Percentiles rank a stretch among this genome's conserved stretches.
Evolutionary conservation across 345 rosid genomes (phyloP).

Genomic region (Erysimum cheiranthoides): DNA sequence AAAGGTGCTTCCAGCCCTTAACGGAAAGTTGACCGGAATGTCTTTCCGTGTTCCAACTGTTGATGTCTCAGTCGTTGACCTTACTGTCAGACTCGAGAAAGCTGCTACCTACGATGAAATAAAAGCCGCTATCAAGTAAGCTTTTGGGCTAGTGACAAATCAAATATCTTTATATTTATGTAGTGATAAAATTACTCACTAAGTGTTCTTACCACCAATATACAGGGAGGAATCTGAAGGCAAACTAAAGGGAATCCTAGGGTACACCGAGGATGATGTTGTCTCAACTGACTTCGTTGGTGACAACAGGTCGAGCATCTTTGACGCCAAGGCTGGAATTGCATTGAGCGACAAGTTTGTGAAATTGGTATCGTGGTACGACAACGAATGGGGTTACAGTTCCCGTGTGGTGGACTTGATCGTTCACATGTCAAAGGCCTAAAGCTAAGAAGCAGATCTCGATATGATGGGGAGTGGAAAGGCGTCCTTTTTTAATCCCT

Average conservation of each 20-base stretch:
- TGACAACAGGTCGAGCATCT: slow-evolving; percentile 93
- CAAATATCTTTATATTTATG: too few species aligned
- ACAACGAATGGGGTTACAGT: slow-evolving; percentile 98
- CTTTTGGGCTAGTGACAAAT: not conserved
- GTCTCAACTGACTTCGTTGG: slow-evolving; percentile 88
- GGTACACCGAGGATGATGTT: slow-evolving; percentile 85
- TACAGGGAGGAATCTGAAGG: slow-evolving; percentile 79
- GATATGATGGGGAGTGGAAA: slow-evolving; percentile 8
- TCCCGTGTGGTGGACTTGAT: slow-evolving; percentile 84
- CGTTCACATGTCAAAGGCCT: slow-evolving; percentile 61
- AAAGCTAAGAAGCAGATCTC: slow-evolving; percentile 24
- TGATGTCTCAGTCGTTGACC: slow-evolving; percentile 91
- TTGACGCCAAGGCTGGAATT: slow-evolving; percentile 93
- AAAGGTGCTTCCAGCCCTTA: slow-evolving; percentile 76
- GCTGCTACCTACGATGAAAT: slow-evolving; percentile 71
- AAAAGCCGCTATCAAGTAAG: slow-evolving; percentile 74
- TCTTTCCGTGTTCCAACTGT: slow-evolving; percentile 95
- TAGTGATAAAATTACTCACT: not conserved
- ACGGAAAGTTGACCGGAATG: slow-evolving; percentile 93
- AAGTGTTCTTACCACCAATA: not conserved
- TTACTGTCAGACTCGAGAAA: slow-evolving; percentile 83
- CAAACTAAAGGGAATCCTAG: slow-evolving; percentile 81
- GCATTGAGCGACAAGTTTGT: slow-evolving; percentile 72
- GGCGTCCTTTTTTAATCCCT: not conserved
- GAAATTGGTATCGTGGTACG: slow-evolving; percentile 86